phyloP scores from a whole-genome alignment of 305 asterid species.

The Rubia peregrina region DNA sequence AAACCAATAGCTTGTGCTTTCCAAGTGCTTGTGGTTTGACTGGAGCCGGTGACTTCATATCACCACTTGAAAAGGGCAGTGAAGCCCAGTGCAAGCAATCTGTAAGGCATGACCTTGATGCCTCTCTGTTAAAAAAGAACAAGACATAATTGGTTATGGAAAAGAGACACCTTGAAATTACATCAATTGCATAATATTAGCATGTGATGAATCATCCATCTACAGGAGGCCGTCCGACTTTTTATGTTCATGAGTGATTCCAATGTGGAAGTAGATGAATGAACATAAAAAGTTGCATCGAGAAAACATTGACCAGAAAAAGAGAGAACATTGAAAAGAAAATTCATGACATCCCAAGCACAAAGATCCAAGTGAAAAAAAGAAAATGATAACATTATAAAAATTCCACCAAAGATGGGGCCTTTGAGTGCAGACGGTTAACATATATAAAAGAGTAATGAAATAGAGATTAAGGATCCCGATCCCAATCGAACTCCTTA shows the following conservation, averaged over 20 bases:
- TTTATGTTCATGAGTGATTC: neutral
- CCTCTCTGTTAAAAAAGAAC: constrained; percentile 35
- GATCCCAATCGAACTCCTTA: neutral
- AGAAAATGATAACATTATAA: neutral
- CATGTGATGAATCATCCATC: neutral
- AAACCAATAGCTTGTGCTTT: constrained; percentile 50
- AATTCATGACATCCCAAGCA: neutral
- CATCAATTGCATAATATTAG: constrained; percentile 1
- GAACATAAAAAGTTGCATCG: neutral
- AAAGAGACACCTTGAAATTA: neutral
- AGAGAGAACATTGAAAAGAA: neutral
- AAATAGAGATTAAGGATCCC: neutral
- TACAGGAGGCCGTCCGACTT: neutral
- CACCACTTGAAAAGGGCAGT: constrained; percentile 36
- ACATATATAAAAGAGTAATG: neutral
- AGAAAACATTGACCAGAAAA: neutral
- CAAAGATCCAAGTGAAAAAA: neutral
- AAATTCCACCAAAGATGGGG: neutral
- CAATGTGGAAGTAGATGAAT: too few species aligned
- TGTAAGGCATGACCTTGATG: constrained; percentile 27
- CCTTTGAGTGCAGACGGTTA: neutral
- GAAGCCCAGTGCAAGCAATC: constrained; percentile 37
- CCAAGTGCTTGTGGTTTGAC: constrained; percentile 38
- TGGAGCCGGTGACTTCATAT: constrained; percentile 31
- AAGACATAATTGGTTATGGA: constrained; percentile 9